Evolutionary conservation across 768 basidiomycete species (phyloP).

Genomic region (Boletus pseudo-olivaceus): DNA sequence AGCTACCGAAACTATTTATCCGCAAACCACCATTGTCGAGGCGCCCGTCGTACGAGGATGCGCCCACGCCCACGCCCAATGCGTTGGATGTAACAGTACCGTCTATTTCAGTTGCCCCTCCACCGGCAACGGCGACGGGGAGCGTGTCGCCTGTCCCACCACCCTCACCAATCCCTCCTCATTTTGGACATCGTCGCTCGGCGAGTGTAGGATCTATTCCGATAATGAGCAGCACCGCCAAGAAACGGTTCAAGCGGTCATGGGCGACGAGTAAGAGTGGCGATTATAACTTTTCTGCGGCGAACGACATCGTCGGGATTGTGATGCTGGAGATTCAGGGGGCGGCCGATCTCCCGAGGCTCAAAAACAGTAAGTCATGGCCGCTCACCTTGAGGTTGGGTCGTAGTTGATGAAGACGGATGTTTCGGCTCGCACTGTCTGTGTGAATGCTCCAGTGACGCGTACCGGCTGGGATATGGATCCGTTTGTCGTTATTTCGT

Average conservation of each 20-base stretch:
- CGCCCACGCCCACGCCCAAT: conserved; percentile 1
- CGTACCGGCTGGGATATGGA: conserved; percentile 95
- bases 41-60: conserved; percentile 28
- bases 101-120: conserved; percentile 13
- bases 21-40: conserved; percentile 32
- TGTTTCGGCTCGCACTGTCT: background rate
- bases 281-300: conserved; percentile 60
- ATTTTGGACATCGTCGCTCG: conserved; percentile 30
- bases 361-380: conserved; percentile 74
- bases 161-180: conserved; percentile 22
- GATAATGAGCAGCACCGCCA: conserved; percentile 18
- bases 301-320: conserved; percentile 86
- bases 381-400: background rate
- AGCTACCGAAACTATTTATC: conserved; percentile 34
- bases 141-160: conserved; percentile 12
- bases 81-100: conserved; percentile 3
- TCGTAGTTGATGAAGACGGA: background rate
- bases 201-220: conserved; percentile 31
- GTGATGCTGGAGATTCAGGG: conserved; percentile 90
- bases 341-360: conserved; percentile 78
- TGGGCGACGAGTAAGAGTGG: conserved; percentile 37
- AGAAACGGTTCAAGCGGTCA: conserved; percentile 38
- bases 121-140: conserved; percentile 7
- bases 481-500: conserved; percentile 92
- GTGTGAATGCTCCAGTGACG: conserved; percentile 52